Evolutionary conservation across 225 moss, liverwort and hornwort genomes (phyloP), one percentile per base, ranked within the genome.

Genomic region (Physcomitrium patens): DNA sequence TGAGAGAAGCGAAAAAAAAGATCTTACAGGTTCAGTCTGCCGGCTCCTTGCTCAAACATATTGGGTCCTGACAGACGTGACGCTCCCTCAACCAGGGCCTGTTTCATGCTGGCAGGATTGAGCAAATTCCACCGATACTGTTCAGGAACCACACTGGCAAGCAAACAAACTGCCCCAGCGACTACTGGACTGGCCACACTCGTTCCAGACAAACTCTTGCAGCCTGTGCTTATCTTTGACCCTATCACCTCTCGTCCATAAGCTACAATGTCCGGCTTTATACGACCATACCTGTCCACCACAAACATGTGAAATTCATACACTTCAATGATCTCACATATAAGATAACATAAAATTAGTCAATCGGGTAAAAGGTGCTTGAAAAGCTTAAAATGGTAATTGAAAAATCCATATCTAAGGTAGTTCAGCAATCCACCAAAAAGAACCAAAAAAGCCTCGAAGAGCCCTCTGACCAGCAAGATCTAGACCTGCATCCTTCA

Each of bases 101-200:
- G 93, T 82, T 96, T 96, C 96, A 96, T 96, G 82, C 96, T 96
- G 46, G 96, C 96, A 14, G 96, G 96, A 60, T 96, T 96, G 53
- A 96, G 89, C 72, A 92, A 69, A 50, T 88, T 81, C 96, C 96
- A 96, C 24, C 94, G 92, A 63, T 86, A 84, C 10, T 77, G 70
- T 76, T 88, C 87, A n/a, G 94, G 92, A 70, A 94, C 89, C 77
- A 92, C 96, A 82, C 96, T 96, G 74, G 93, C 92, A 60, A 96
- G 89, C 68, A 94, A 76, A 81, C 96, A 96, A 51, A 96, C 96
- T 46, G 86, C 96, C 73, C 96, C 96, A 77, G 96, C 94, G 67
- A 96, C 93, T 51, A 96, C 96, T 68, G 96, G 96, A 86, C 96
- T 94, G 52, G 96, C 96, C 71, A 96, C 93, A 82, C 96, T 96